These are phyloP conservation scores for Suillus cothurnatus DNA, from an alignment of 768 basidiomycete species.

Conservation along the genomic window DNA sequence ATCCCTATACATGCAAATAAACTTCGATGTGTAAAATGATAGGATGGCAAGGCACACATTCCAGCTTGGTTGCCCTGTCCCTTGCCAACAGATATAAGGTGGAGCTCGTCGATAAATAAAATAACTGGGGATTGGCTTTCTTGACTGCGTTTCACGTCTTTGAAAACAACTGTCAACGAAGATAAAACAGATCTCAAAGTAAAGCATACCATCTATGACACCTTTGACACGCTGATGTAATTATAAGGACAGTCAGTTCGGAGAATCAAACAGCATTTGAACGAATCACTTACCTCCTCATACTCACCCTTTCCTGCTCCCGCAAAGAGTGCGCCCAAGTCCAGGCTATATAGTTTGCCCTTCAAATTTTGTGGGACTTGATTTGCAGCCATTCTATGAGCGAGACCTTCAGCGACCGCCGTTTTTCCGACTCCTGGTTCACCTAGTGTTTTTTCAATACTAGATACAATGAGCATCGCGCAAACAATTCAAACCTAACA, in stretches of 20 bases:
- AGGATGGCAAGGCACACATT: constrained; percentile 3
- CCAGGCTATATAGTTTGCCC: constrained; percentile 12
- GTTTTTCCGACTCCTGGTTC: constrained; percentile 16
- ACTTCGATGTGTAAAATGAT: too few relatives aligned
- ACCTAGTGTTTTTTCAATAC: constrained; percentile 2
- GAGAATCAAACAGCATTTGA: not conserved
- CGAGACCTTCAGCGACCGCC: constrained; percentile 12
- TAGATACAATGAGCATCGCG: not conserved
- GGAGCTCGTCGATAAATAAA: constrained; percentile 16
- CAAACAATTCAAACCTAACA: constrained; percentile 7
- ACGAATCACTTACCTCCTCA: constrained; percentile 7
- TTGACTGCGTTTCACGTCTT: constrained; percentile 12
- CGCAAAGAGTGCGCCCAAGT: constrained; percentile 12
- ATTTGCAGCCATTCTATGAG: constrained; percentile 10
- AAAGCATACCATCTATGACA: constrained; percentile 10
- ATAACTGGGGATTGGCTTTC: constrained; percentile 14
- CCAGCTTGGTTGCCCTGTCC: constrained; percentile 11
- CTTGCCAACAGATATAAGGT: constrained; percentile 14
- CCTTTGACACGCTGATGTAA: constrained; percentile 13
- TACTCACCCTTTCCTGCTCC: constrained; percentile 16
- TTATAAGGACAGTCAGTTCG: not conserved
- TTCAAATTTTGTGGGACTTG: constrained; percentile 14
- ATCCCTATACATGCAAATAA: constrained; percentile 8
- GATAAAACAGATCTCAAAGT: not conserved
- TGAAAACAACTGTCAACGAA: constrained; percentile 37